phyloP scores from a whole-genome alignment of 2,329 filamentous ascomycete genomes.

The Aspergillus cejpii region DNA sequence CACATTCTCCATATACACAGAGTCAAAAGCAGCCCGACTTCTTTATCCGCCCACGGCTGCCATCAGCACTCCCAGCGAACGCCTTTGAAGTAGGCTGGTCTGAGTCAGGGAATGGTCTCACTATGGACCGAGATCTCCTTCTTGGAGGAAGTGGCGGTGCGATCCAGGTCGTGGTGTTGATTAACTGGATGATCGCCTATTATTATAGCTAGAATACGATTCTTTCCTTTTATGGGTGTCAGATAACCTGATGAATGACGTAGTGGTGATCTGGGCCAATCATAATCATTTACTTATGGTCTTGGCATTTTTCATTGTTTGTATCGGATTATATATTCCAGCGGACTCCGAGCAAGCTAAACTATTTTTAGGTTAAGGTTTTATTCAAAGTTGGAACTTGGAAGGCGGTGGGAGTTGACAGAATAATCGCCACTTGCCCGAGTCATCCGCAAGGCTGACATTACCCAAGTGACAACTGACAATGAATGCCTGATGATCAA shows the following conservation, averaged over 20 bases:
- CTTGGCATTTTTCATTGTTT: not conserved
- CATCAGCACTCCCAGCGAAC: too few relatives aligned
- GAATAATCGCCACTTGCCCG: constrained; percentile 16
- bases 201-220: too few relatives aligned
- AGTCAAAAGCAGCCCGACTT: too few relatives aligned
- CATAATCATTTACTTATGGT: not conserved
- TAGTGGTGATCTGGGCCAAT: not conserved
- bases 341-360: not conserved
- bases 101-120: too few relatives aligned
- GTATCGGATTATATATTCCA: constrained; percentile 8
- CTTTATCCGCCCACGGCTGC: too few relatives aligned
- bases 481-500: constrained; percentile 4
- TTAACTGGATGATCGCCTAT: too few relatives aligned
- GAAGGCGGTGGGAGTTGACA: constrained; percentile 9
- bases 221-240: too few relatives aligned
- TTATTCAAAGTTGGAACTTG: not conserved
- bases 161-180: too few relatives aligned
- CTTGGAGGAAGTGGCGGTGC: too few relatives aligned
- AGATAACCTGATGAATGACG: constrained; percentile 6
- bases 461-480: not conserved
- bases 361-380: not conserved
- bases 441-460: constrained; percentile 8
- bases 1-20: too few relatives aligned
- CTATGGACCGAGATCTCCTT: too few relatives aligned
- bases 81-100: too few relatives aligned